Base-by-base conservation (phyloP, 495 filamentous ascomycete genomes). In the Penicillium bialowiezense region DNA sequence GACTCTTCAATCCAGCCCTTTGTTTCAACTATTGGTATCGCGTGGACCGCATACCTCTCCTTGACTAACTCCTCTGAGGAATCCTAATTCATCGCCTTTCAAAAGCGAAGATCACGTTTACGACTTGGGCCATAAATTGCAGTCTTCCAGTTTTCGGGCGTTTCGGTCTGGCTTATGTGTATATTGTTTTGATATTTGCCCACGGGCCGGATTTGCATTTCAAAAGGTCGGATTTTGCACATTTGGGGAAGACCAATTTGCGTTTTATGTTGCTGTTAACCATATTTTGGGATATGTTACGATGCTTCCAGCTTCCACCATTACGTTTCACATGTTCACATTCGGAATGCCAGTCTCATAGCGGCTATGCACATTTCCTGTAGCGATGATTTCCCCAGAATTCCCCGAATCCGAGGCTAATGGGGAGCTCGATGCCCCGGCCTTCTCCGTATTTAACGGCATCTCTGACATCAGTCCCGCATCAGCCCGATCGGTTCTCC, bases 31-130 rank as follows among this genome's bases (percentile, higher is more conserved):
- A 73, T 99, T 47, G 95, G 95, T 78, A 97, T 99, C 56, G 91
- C 90, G 38, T 99, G 95, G 95, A 99, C 95, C n/a, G 91, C 90
- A 18, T 99, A 97, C 65, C 82, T 99, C 20, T 97, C 91, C 0
- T 78, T 99, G 4, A 93, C 89, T 45, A 99, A 97, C 65, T 87
- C 91, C 20, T 71, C 91, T 0, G 90, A 92, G 41, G 86, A 95
- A 42, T 62, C 69, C 28, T 70, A 60, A 63, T 40, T 15, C 7
- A 33, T 44, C 19, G 20, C 15, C 38, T 17, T 6, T 20, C 23
- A 17, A 21, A 48, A 33, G 46, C 43, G 49, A 56, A 44, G 41
- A 10, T 62, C 26, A 59, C 42, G 55, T 48, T 50, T 50, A 61
- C 48, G 58, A 61, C 28, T 9, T 17, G 31, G 14, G 33, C 42